phyloP scores from a whole-genome alignment of 805 yeast genomes.

The Ogataea nitratoaversa region DNA sequence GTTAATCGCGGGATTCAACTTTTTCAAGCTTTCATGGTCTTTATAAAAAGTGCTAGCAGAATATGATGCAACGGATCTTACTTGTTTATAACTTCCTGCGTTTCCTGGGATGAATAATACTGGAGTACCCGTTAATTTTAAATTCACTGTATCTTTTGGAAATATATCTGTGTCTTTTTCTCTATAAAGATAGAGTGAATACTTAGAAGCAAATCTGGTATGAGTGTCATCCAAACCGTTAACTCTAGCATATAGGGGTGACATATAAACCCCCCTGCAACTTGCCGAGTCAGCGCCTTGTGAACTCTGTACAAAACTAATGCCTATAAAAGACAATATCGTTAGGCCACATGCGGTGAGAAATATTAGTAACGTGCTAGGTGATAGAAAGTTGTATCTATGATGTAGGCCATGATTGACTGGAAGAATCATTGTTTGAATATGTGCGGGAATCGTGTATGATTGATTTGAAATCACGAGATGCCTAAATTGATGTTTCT shows the following conservation, averaged over 20 bases:
- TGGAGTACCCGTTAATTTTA: slow-evolving; percentile 65
- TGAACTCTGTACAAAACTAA: slow-evolving; percentile 26
- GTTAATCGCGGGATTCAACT: slow-evolving; percentile 30
- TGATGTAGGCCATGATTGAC: neutral
- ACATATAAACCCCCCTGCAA: slow-evolving; percentile 74
- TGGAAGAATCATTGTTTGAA: neutral
- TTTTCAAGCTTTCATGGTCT: slow-evolving; percentile 22
- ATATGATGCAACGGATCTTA: slow-evolving; percentile 85
- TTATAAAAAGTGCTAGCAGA: slow-evolving; percentile 53
- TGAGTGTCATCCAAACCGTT: slow-evolving; percentile 67
- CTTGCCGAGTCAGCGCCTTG: slow-evolving; percentile 44
- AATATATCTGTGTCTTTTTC: slow-evolving; percentile 68
- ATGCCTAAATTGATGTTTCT: no score
- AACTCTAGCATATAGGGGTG: slow-evolving; percentile 76
- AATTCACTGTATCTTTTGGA: slow-evolving; percentile 39
- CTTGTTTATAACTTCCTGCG: slow-evolving; percentile 92
- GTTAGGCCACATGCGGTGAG: slow-evolving; percentile 23
- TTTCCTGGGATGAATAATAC: slow-evolving; percentile 94
- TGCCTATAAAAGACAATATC: slow-evolving; percentile 23
- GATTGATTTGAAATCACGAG: no score
- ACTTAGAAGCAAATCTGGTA: slow-evolving; percentile 71
- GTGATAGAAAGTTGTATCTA: slow-evolving; percentile 6
- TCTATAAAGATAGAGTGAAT: slow-evolving; percentile 78
- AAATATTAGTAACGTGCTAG: slow-evolving; percentile 11
- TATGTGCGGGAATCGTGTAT: no score